phyloP scores from a whole-genome alignment of 305 asterid species.

The Salvia sclarea region DNA sequence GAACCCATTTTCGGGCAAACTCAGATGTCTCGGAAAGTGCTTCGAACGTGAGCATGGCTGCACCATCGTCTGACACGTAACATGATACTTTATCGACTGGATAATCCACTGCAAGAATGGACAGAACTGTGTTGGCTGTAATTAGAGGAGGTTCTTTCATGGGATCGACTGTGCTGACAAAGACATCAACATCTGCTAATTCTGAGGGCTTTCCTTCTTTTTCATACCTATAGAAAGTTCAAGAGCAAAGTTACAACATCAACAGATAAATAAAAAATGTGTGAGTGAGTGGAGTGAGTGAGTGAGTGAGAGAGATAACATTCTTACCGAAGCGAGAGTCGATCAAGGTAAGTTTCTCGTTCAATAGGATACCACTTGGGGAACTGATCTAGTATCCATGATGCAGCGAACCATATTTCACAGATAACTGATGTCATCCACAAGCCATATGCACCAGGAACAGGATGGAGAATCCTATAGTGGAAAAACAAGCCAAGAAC shows the following conservation, averaged over 20 bases:
- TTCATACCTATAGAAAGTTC: slow-evolving; percentile 61
- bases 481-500: slow-evolving; percentile 83
- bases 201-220: slow-evolving; percentile 76
- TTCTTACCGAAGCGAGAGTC: slow-evolving; percentile 68
- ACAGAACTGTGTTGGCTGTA: slow-evolving; percentile 88
- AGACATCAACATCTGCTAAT: slow-evolving; percentile 65
- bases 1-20: slow-evolving; percentile 86
- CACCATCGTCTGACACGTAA: slow-evolving; percentile 93
- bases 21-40: slow-evolving; percentile 81
- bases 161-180: slow-evolving; percentile 92
- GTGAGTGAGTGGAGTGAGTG: background rate
- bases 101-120: slow-evolving; percentile 86
- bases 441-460: slow-evolving; percentile 71
- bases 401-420: slow-evolving; percentile 89
- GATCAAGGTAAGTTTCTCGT: slow-evolving; percentile 88
- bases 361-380: slow-evolving; percentile 86
- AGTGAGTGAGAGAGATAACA: background rate
- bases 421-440: slow-evolving; percentile 91
- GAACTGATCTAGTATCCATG: slow-evolving; percentile 94
- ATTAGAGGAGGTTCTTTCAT: slow-evolving; percentile 91
- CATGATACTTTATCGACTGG: slow-evolving; percentile 84
- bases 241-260: background rate
- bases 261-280: background rate
- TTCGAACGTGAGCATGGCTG: slow-evolving; percentile 91
- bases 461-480: slow-evolving; percentile 80